Conservation (phyloP, 129 eudicot species). For the Artemisia argyi region DNA sequence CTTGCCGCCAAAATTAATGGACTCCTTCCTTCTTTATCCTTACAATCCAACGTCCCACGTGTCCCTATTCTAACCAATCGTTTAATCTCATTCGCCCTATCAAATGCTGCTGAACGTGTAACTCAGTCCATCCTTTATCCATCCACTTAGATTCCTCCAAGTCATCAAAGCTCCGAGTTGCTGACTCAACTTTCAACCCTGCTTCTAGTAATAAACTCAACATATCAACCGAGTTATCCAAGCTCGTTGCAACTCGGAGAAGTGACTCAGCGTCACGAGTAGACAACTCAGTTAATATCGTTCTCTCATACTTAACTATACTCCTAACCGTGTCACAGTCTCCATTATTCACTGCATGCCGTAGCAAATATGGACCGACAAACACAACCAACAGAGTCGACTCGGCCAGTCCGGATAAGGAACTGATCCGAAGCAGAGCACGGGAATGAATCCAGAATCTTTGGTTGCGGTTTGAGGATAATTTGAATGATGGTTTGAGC, state of each 20-base stretch:
- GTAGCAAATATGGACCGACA: slow-evolving; percentile 52
- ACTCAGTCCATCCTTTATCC: slow-evolving; percentile 54
- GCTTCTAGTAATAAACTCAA: slow-evolving; percentile 43
- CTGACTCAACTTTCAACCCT: slow-evolving; percentile 34
- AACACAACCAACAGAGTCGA: slow-evolving; percentile 37
- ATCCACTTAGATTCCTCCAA: slow-evolving; percentile 28
- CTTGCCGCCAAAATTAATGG: slow-evolving; percentile 59
- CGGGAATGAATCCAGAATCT: slow-evolving; percentile 52
- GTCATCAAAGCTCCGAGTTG: slow-evolving; percentile 13
- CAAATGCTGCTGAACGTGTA: slow-evolving; percentile 56
- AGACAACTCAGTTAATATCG: slow-evolving; percentile 40
- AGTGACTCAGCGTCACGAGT: slow-evolving; percentile 54
- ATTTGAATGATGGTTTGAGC: slow-evolving; percentile 57
- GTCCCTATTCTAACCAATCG: slow-evolving; percentile 31
- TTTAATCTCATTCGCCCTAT: slow-evolving; percentile 50
- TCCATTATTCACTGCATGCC: slow-evolving; percentile 48
- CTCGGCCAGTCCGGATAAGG: slow-evolving; percentile 48
- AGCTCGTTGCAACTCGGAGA: slow-evolving; percentile 38
- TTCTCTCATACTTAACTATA: slow-evolving; percentile 45
- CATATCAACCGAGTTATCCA: slow-evolving; percentile 48
- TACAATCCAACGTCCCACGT: slow-evolving; percentile 50
- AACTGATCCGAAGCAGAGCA: slow-evolving; percentile 62
- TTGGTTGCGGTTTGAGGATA: slow-evolving; percentile 61
- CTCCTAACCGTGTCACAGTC: slow-evolving; percentile 50
- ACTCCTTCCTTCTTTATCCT: slow-evolving; percentile 57